Evolutionary conservation across 257 asterid species (phyloP), one percentile per base, ranked within the genome.

Genomic region (Orobanche coerulescens): DNA sequence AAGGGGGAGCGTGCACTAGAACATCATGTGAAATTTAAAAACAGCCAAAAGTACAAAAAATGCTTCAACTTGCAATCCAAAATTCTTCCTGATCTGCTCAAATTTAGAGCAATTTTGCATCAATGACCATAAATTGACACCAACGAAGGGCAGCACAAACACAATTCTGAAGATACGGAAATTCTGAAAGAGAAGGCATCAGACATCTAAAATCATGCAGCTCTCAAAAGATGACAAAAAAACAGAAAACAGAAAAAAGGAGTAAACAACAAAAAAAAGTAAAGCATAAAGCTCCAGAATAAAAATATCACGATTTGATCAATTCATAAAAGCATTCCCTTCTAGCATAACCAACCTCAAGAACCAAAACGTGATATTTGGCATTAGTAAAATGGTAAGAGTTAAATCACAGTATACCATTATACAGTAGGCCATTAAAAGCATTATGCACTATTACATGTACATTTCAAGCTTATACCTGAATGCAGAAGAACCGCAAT

Each of bases 1-100:
- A 77, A 92, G 98, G 30, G 98, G 94, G 22, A 96, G 94, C 0
- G 98, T 75, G 85, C 95, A 84, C 74, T 92, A 92, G 82, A 92
- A 92, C 80, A 92, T 74, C 77, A 79, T 58, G 84, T 92, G 98
- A 73, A 92, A 92, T 78, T 92, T 95, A 71, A 82, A 59, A 0
- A 82, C 83, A n/a, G 93, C 84, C 75, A 92, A 76, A 67, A 82
- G 70, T 46, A 84, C 82, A 71, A 86, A 92, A 75, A 92, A 92
- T 0, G 88, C 93, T 84, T 92, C 98, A 59, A 88, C 98, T 64
- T 82, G 96, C 69, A 82, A 67, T 26, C 96, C 98, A 72, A 88
- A 92, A 39, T 75, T 86, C 76, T 81, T 86, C 82, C 73, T 81
- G 60, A 92, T 81, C 98, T 92, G 95, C 77, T 71, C 72, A 77